These are phyloP conservation scores for Tranzscheliella williamsii DNA, from an alignment of 1,284 basidiomycete genomes.

Conservation along the genomic window DNA sequence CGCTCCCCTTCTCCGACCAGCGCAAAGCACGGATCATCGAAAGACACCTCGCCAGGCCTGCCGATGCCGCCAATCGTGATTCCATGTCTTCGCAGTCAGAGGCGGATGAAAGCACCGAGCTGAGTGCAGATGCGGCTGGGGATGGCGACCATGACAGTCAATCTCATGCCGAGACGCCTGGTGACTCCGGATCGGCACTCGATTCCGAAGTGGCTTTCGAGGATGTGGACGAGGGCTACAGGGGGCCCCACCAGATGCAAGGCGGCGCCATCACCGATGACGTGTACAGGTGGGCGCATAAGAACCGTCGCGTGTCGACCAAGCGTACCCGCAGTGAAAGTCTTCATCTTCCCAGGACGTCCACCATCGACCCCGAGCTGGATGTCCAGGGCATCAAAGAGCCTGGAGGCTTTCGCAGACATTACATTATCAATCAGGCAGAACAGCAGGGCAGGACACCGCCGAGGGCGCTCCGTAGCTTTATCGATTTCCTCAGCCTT, in stretches of 20 bases:
- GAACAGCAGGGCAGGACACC: slow-evolving; percentile 50
- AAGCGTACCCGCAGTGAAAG: slow-evolving; percentile 50
- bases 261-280: slow-evolving; percentile 60
- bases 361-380: slow-evolving; percentile 50
- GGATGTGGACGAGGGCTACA: slow-evolving; percentile 43
- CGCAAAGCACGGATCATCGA: slow-evolving; percentile 52
- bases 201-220: slow-evolving; percentile 9
- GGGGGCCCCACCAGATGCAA: slow-evolving; percentile 53
- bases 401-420: slow-evolving; percentile 57
- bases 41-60: slow-evolving; percentile 36
- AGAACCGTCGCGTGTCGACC: slow-evolving; percentile 42
- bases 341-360: slow-evolving; percentile 52
- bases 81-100: slow-evolving; percentile 21
- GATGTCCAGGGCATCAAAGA: slow-evolving; percentile 52
- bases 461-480: slow-evolving; percentile 54
- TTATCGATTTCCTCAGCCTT: slow-evolving; percentile 58
- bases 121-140: neutral
- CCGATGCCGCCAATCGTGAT: slow-evolving; percentile 17
- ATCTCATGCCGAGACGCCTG: neutral
- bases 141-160: neutral
- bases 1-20: slow-evolving; percentile 50
- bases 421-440: slow-evolving; percentile 52
- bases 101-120: slow-evolving; percentile 12
- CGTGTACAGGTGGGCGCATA: slow-evolving; percentile 59
- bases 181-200: slow-evolving; percentile 7